Evolutionary conservation across 2,329 filamentous ascomycete species (phyloP).

Genomic region (Blastomyces parvus): DNA sequence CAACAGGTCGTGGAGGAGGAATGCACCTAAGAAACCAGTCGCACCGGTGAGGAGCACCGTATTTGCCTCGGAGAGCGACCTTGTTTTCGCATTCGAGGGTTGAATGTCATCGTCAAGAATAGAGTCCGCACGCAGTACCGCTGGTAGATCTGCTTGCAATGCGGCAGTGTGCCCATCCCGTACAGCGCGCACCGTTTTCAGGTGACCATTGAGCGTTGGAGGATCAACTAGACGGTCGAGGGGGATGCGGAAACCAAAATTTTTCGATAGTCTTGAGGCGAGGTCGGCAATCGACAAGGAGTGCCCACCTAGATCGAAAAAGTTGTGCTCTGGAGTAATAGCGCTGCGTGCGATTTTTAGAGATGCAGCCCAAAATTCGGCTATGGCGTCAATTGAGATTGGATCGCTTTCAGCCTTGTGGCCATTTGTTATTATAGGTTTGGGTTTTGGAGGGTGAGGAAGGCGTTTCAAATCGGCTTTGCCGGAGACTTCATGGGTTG

Average conservation of each 20-base stretch:
- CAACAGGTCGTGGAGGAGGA: slow-evolving; percentile 59
- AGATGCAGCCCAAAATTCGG: slow-evolving; percentile 61
- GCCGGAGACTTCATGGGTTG: slow-evolving; percentile 68
- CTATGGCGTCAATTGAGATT: slow-evolving; percentile 57
- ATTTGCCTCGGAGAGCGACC: slow-evolving; percentile 54
- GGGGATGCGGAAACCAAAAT: slow-evolving; percentile 64
- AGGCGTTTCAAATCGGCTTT: slow-evolving; percentile 66
- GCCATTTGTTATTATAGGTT: slow-evolving; percentile 33
- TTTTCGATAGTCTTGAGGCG: slow-evolving; percentile 57
- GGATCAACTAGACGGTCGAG: slow-evolving; percentile 61
- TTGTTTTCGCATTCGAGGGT: slow-evolving; percentile 44
- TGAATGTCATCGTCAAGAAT: slow-evolving; percentile 61
- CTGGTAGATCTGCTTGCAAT: slow-evolving; percentile 64
- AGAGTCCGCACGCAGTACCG: slow-evolving; percentile 57
- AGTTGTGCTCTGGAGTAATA: slow-evolving; percentile 62
- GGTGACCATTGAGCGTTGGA: slow-evolving; percentile 61
- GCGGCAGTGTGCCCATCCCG: slow-evolving; percentile 64
- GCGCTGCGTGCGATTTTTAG: slow-evolving; percentile 54
- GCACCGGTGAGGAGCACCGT: slow-evolving; percentile 65
- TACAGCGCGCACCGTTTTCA: slow-evolving; percentile 60
- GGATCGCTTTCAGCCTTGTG: slow-evolving; percentile 49
- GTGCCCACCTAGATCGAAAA: slow-evolving; percentile 74
- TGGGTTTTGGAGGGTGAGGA: slow-evolving; percentile 53
- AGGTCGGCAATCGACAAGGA: slow-evolving; percentile 69
- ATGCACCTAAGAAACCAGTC: slow-evolving; percentile 67